These are phyloP conservation scores for Metarhizium robertsii DNA, from an alignment of 2,329 filamentous ascomycete genomes.

Conservation along the genomic window DNA sequence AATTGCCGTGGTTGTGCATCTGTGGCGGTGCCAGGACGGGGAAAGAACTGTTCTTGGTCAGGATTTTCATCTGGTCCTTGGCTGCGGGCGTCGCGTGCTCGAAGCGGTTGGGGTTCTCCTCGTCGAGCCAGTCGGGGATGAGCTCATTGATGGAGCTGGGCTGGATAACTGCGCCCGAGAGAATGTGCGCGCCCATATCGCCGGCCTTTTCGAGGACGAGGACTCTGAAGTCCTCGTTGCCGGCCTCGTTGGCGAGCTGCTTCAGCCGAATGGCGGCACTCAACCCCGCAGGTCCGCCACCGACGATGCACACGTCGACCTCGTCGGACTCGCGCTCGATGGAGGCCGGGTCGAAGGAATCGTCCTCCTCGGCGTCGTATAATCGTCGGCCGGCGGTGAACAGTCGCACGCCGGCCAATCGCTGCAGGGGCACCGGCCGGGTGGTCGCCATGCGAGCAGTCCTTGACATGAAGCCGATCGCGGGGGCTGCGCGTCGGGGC, in stretches of 20 bases:
- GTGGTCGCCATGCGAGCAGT: conserved; percentile 8
- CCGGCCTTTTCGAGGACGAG: conserved; percentile 90
- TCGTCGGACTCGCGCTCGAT: conserved; percentile 84
- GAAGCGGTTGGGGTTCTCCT: conserved; percentile 82
- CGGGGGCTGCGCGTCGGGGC: conserved; percentile 14
- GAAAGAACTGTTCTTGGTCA: conserved; percentile 71
- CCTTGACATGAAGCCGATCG: conserved; percentile 11
- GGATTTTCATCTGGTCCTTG: conserved; percentile 83
- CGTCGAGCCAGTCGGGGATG: conserved; percentile 84
- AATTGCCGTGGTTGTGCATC: conserved; percentile 98
- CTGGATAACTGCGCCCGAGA: conserved; percentile 93
- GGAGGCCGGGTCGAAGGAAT: conserved; percentile 53
- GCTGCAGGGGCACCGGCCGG: conserved; percentile 11
- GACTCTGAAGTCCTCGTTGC: conserved; percentile 93
- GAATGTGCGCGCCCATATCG: conserved; percentile 87
- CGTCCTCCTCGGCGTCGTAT: conserved; percentile 24
- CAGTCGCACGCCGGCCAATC: conserved; percentile 16
- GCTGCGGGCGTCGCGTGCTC: conserved; percentile 77
- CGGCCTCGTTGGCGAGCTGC: conserved; percentile 87
- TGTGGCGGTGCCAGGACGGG: conserved; percentile 85
- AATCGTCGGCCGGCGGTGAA: conserved; percentile 26
- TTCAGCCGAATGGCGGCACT: conserved; percentile 90
- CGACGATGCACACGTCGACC: conserved; percentile 95
- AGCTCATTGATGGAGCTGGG: conserved; percentile 82
- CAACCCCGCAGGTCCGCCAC: conserved; percentile 88